Base-by-base conservation (phyloP, 768 basidiomycete species). In the Trametes coccinea region DNA sequence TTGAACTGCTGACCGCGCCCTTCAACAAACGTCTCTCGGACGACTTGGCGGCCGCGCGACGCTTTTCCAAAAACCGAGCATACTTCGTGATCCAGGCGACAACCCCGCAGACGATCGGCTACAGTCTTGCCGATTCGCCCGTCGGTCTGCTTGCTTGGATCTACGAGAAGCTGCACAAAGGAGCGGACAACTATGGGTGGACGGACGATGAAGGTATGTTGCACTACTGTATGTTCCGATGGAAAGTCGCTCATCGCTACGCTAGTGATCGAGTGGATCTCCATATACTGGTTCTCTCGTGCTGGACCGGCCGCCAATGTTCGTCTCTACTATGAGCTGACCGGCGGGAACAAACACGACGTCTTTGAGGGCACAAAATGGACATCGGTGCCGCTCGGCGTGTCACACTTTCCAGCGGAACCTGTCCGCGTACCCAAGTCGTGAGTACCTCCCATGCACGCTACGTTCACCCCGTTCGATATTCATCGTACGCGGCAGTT, bases 71-170 rank as follows among this genome's bases (percentile, higher is more conserved):
- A 33, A 76, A 75, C 9, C 8, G 6, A 0, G 79, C 76, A 8
- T 80, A 80, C 56, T 44, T 51, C 5, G 9, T 3, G 0, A 56
- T 69, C 44, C 79, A 80, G 34, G 46, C 62, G 9, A 73, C 72
- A 5, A 61, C 64, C 16, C 74, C 75, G 2, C 71, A 73, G 46
- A 73, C 73, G 5, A 34, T 75, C 2, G 84, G 81, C 0, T 85
- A 86, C 62, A 67, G 74, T 14, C 72, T 86, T 4, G 73, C 82
- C 2, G 85, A 86, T 61, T 84, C 83, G 29, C 85, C 85, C 5
- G 74, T 76, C 9, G 84, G 80, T 0, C 51, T 75, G 13, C 62
- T 75, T 0, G 72, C 71, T 1, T 75, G 73, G 74, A 67, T 73
- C 14, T 73, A 73, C 52, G 71, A 73, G 56, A 73, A 74, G 59